phyloP scores from a whole-genome alignment of 2,329 filamentous ascomycete species.

The Sclerotinia minor region DNA sequence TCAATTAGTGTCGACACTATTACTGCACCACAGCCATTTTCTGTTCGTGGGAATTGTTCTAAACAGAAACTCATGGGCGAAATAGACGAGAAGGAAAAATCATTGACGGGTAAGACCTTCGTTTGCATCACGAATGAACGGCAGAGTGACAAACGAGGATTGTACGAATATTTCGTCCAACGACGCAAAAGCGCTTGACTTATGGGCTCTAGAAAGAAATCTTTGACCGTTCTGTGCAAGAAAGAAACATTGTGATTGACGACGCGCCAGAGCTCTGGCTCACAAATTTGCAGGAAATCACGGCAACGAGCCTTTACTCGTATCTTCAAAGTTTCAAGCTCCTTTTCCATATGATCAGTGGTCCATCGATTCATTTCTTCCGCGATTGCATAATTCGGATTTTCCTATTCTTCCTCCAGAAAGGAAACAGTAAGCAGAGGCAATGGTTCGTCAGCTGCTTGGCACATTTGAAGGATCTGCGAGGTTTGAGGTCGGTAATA shows the following conservation, averaged over 20 bases:
- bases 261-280: too few species aligned
- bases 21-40: neutral
- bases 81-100: neutral
- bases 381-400: neutral
- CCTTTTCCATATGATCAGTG: neutral
- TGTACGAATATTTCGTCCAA: too few species aligned
- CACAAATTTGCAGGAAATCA: neutral
- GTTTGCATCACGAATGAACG: neutral
- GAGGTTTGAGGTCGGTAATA: neutral
- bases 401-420: neutral
- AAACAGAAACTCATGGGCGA: neutral
- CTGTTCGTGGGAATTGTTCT: rapidly evolving
- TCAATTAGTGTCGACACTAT: neutral
- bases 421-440: neutral
- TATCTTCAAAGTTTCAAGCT: neutral
- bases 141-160: neutral
- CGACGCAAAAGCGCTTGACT: neutral
- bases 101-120: neutral
- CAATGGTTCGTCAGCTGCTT: neutral
- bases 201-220: neutral
- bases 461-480: neutral
- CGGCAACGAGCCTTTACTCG: neutral
- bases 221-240: neutral
- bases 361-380: neutral
- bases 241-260: too few species aligned